Conservation (phyloP, 1,139 yeast genomes). For the Magnusiomyces tetraspermus region DNA sequence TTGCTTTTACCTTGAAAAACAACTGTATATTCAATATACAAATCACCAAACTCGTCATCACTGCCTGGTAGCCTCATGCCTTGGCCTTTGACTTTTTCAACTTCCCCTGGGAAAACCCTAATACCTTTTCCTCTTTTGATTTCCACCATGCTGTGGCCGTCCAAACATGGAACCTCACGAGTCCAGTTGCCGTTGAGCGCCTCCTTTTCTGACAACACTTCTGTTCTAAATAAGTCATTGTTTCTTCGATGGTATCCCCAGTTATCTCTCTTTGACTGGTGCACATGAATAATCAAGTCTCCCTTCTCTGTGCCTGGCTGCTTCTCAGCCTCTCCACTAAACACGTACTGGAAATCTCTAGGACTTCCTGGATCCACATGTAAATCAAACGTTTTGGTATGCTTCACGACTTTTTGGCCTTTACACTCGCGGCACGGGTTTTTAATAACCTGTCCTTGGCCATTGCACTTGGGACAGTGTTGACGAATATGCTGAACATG, state of each 20-base stretch:
- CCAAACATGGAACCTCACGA: constrained; percentile 57
- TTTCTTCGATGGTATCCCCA: constrained; percentile 84
- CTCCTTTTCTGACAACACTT: constrained; percentile 61
- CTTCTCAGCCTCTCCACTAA: constrained; percentile 75
- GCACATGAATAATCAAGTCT: constrained; percentile 52
- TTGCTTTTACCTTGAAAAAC: constrained; percentile 34
- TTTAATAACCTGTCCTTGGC: constrained; percentile 59
- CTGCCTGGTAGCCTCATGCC: constrained; percentile 70
- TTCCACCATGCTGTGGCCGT: constrained; percentile 42
- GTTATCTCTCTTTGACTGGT: constrained; percentile 34
- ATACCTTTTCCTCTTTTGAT: constrained; percentile 45
- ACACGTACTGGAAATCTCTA: constrained; percentile 48
- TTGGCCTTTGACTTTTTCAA: constrained; percentile 57
- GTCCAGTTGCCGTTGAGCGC: constrained; percentile 75
- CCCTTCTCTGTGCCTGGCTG: constrained; percentile 78
- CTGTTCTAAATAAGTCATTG: constrained; percentile 67
- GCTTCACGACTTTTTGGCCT: constrained; percentile 58
- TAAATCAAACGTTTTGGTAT: constrained; percentile 48
- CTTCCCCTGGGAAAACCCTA: constrained; percentile 53
- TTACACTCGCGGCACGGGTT: constrained; percentile 58
- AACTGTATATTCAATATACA: constrained; percentile 61
- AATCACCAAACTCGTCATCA: constrained; percentile 54
- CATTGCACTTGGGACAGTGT: constrained; percentile 70
- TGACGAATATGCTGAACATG: constrained; percentile 80
- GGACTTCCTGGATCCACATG: constrained; percentile 64